Conservation (phyloP, 257 asterid genomes). For the Solanum habrochaites region DNA sequence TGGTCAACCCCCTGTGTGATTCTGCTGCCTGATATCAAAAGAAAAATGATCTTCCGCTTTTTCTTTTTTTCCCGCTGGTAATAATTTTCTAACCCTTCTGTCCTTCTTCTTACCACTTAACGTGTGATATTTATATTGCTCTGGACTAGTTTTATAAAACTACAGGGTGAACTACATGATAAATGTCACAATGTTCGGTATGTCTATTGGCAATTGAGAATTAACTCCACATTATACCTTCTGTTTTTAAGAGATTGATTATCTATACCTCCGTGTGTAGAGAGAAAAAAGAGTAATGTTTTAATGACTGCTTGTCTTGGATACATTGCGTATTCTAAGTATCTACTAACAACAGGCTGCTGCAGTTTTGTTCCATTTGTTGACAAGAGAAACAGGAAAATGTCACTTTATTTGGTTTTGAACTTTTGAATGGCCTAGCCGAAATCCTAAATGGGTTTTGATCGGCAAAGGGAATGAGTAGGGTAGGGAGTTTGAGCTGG, state of each 20-base stretch:
- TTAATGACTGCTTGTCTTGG: not conserved
- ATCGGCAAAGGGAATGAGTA: too few relatives aligned
- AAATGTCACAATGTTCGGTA: not conserved
- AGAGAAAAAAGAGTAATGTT: constrained; percentile 9
- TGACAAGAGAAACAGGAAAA: not conserved
- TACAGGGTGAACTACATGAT: not conserved
- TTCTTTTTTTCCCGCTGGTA: constrained; percentile 89
- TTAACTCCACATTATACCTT: not conserved
- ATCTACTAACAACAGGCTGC: not conserved
- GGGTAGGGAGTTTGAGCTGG: too few relatives aligned
- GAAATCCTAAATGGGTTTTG: not conserved
- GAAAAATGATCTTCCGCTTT: constrained; percentile 88
- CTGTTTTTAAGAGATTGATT: not conserved
- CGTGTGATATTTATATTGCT: not conserved
- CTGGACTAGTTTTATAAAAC: not conserved
- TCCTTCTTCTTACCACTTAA: not conserved
- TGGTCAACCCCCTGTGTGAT: constrained; percentile 54
- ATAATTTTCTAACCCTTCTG: not conserved
- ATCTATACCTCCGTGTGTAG: not conserved
- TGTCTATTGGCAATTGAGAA: not conserved
- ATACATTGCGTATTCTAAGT: not conserved
- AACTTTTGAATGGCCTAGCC: not conserved
- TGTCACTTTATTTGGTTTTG: not conserved
- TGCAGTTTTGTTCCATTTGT: not conserved
- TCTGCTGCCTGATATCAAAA: constrained; percentile 78